Evolutionary conservation across 1,284 basidiomycete genomes (phyloP), one percentile per base, ranked within the genome.

Genomic region (Moniliophthora roreri): DNA sequence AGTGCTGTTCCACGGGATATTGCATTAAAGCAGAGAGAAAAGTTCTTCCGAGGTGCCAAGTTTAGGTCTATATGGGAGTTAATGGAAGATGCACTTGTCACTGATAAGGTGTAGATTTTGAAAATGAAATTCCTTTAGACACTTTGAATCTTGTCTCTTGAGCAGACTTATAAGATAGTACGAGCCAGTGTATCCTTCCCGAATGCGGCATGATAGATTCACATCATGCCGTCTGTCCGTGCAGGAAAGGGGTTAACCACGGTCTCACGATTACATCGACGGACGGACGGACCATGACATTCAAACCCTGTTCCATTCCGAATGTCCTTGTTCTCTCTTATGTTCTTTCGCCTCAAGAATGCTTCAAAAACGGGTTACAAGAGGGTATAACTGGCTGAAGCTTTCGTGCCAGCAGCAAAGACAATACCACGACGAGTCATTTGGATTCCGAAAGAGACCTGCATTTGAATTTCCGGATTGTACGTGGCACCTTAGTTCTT

Each of bases 401-500:
- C 8, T 7, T 15, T 32, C 44, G 6, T 32, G 44, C 28, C 44
- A 26, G 28, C 24, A n/a, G 24, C 41, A n/a, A n/a, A 15, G 41
- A 23, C 44, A 18, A 28, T 93, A 93, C 68, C 90, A 92, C 59
- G 91, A 93, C 70, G 84, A 90, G 58, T 90, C 88, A 2, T 93
- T 90, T 66, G 91, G 91, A 0, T 92, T 87, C 62, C 77, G 91
- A 37, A 84, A 85, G 61, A 79, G 82, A 0, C 74, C 78, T 42
- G 75, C 78, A 60, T 89, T 87, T 62, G 68, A 73, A 9, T 75
- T 92, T 58, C 85, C 89, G 34, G 91, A 92, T 59, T 93, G 90
- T 91, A 68, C 65, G 88, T 77, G 13, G 49, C 50, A 23, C 34
- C 55, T 49, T 34, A 24, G 18, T 28, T 23, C 20, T 18, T 11